A percentile compares a stretch with the other conserved stretches of the same genome.
Conservation (phyloP, 306 rosid genomes). For the cucumber (Cucumis sativus) region DNA sequence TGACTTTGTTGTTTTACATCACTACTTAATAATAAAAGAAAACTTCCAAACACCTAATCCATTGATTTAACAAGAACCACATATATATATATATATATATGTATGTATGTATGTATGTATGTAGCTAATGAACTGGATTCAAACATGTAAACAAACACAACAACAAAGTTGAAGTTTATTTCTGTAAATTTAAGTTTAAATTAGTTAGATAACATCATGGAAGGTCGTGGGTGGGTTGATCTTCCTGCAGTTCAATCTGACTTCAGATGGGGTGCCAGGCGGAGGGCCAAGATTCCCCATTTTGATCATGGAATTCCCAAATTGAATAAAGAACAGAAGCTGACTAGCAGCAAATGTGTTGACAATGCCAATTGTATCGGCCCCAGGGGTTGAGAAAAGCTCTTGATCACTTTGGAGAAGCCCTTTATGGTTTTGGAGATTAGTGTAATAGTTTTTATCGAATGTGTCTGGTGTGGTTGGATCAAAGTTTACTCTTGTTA, state of each 20-base stretch:
- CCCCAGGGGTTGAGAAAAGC: constrained; percentile 20
- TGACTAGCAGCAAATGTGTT: background rate
- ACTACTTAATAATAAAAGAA: too few species aligned
- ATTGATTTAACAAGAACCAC: too few species aligned
- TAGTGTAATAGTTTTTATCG: constrained; percentile 50
- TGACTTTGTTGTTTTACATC: too few species aligned
- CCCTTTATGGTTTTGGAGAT: background rate
- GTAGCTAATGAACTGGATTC: too few species aligned
- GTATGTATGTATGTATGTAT: too few species aligned
- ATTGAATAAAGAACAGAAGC: constrained; percentile 11
- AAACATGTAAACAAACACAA: too few species aligned
- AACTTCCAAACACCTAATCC: too few species aligned
- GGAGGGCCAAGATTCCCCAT: constrained; percentile 62
- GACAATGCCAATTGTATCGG: background rate
- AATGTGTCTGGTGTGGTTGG: constrained; percentile 14
- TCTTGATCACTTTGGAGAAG: constrained; percentile 14
- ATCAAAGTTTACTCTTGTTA: background rate
- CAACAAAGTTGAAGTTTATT: too few species aligned
- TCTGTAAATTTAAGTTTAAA: too few species aligned
- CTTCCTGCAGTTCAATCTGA: background rate
- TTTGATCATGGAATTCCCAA: constrained; percentile 56
- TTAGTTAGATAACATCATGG: background rate
- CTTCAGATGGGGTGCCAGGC: constrained; percentile 38
- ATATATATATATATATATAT: too few species aligned
- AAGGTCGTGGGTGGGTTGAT: background rate